Percentiles rank a stretch among this genome's conserved stretches.
These are phyloP conservation scores for Fusarium sp. DNA, from an alignment of 2,329 filamentous ascomycete genomes.

Conservation along the genomic window DNA sequence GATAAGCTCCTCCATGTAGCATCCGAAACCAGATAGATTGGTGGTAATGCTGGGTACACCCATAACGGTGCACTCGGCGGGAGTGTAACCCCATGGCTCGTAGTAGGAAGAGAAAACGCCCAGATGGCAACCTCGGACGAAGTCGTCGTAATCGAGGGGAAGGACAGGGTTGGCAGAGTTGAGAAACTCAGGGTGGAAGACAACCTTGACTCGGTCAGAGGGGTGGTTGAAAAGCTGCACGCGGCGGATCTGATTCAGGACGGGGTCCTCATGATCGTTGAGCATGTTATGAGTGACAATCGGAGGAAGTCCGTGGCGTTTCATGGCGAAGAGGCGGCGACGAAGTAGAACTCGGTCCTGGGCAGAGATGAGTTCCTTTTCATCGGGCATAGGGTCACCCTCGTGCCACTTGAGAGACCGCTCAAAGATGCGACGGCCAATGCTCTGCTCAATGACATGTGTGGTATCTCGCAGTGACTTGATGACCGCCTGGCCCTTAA, in stretches of 20 bases:
- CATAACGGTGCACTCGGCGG: constrained; percentile 98
- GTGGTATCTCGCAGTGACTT: constrained; percentile 95
- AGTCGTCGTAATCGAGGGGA: constrained; percentile 97
- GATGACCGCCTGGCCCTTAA: constrained; percentile 97
- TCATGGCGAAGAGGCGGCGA: constrained; percentile 95
- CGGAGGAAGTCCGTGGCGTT: constrained; percentile 87
- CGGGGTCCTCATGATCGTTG: constrained; percentile 92
- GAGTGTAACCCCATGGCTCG: constrained; percentile 99
- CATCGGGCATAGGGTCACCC: constrained; percentile 91
- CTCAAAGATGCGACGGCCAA: constrained; percentile 94
- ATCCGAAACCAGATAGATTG: constrained; percentile 96
- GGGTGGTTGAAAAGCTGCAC: constrained; percentile 98
- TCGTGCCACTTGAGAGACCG: constrained; percentile 96
- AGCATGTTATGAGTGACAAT: constrained; percentile 99
- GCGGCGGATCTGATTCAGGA: constrained; percentile 94
- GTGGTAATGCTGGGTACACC: constrained; percentile 98
- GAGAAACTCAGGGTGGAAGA: constrained; percentile 98
- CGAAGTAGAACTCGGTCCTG: constrained; percentile 94
- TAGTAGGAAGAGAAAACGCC: constrained; percentile 98
- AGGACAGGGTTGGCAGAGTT: constrained; percentile 96
- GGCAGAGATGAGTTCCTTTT: constrained; percentile 93
- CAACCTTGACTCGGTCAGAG: constrained; percentile 92
- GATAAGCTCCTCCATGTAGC: constrained; percentile 99
- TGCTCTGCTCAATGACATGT: constrained; percentile 90
- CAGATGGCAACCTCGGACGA: constrained; percentile 95